Evolutionary conservation across 176 grass and related monocot species (phyloP), one percentile per base, ranked within the genome.

Genomic region (Zoysia pacifica): DNA sequence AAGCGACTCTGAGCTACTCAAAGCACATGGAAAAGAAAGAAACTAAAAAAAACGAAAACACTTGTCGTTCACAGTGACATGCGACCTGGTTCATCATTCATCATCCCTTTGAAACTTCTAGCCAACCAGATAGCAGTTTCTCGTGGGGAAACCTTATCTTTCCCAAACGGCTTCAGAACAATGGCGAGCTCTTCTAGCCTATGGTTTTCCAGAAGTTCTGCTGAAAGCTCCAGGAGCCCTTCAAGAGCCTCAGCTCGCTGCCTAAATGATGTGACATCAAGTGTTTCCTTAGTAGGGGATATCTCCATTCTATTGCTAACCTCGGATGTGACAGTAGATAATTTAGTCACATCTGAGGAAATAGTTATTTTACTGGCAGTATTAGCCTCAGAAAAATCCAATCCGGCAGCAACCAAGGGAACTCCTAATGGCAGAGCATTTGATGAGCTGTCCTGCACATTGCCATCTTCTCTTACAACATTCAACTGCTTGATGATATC

Each of bases 101-200:
- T 99, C 92, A 95, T 93, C 75, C 96, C 96, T 85, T 95, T 95
- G 58, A 99, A 99, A 51, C 96, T 99, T 90, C 94, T 95, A 6
- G 93, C 96, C 74, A 99, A 76, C 96, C 96, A 99, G 54, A 99
- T 99, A 0, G 93, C 93, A 0, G 96, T 99, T 81, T 99, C 96
- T 88, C 96, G 62, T 5, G 93, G 96, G 13, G 96, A 99, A 9
- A 99, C 96, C 88, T 99, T 99, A 49, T 86, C 85, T 84, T 99
- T 99, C 70, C 96, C 96, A 54, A 99, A 99, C 2, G 96, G 96
- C 83, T 93, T 95, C n/a, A 99, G 78, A 89, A 99, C 93, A 58
- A 99, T 94, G 2, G 92, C 72, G n/a, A 99, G 91, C 14, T 99
- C 96, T 79, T 93, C 90, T 43, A 99, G 47, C 59, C 93, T 88